Conservation (phyloP, 139 green algal genomes). For the Chlorella vulgaris region DNA sequence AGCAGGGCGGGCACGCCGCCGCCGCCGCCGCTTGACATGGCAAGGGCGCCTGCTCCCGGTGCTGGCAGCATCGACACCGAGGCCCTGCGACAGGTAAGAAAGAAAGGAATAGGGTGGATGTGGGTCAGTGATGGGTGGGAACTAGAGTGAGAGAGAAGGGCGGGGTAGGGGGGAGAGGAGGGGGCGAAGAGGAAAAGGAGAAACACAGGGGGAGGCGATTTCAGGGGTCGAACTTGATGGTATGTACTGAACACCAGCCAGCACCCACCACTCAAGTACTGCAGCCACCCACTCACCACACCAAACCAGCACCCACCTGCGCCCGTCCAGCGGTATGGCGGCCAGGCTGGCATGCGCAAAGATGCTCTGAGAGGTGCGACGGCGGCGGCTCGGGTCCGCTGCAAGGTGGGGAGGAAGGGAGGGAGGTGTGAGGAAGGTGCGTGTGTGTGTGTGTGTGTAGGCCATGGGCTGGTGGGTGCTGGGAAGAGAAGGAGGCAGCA, state of each 20-base stretch:
- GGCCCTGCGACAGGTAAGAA: background rate
- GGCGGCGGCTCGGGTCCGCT: background rate
- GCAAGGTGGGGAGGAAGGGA: background rate
- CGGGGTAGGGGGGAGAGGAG: too few relatives aligned
- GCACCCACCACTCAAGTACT: too few relatives aligned
- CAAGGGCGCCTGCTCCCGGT: background rate
- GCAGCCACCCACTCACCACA: too few relatives aligned
- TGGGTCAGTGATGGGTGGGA: too few relatives aligned
- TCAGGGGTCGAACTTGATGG: too few relatives aligned
- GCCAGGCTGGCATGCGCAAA: conserved; percentile 19
- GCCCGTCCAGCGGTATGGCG: conserved; percentile 4
- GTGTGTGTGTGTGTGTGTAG: background rate
- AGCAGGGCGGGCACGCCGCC: conserved; percentile 9
- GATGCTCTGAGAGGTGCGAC: conserved; percentile 23
- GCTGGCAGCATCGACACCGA: background rate
- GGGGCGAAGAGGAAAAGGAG: too few relatives aligned
- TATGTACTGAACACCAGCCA: too few relatives aligned
- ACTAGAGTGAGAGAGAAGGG: too few relatives aligned
- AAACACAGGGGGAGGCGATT: too few relatives aligned
- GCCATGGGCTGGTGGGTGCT: background rate
- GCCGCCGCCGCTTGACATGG: background rate
- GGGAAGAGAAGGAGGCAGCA: too few relatives aligned
- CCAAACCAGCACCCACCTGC: too few relatives aligned
- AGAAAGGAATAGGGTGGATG: too few relatives aligned
- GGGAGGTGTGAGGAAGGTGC: background rate